These are phyloP conservation scores for Porpolomopsis calyptriformis DNA, from an alignment of 768 basidiomycete genomes.

Conservation along the genomic window DNA sequence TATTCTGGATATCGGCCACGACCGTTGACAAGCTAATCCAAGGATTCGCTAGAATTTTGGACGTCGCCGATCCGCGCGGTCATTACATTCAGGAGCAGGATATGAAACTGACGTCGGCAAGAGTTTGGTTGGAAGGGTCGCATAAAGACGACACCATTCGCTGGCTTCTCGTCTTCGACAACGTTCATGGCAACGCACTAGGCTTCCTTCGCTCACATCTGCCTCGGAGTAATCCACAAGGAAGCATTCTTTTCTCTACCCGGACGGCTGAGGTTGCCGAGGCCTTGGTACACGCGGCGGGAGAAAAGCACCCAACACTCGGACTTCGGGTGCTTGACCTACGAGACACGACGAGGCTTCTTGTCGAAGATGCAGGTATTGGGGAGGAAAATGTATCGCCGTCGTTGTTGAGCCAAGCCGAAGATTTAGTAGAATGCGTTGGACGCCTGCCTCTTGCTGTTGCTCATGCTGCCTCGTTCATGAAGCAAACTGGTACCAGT, in stretches of 20 bases:
- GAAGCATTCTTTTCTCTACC: not conserved
- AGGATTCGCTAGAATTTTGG: not conserved
- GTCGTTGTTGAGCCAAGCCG: too few species aligned
- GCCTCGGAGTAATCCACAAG: not conserved
- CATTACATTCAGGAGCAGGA: not conserved
- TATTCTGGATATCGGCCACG: not conserved
- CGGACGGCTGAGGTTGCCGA: not conserved
- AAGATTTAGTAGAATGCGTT: too few species aligned
- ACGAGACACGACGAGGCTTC: too few species aligned
- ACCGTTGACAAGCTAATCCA: not conserved
- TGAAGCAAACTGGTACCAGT: not conserved
- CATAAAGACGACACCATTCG: too few species aligned
- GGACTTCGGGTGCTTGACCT: not conserved
- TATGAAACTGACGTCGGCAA: not conserved
- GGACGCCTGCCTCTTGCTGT: too few species aligned
- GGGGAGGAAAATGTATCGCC: too few species aligned
- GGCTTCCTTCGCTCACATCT: not conserved
- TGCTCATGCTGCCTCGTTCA: too few species aligned
- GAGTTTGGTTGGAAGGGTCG: not conserved
- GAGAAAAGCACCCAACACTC: not conserved
- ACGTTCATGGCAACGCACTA: not conserved
- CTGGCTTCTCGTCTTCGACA: not conserved
- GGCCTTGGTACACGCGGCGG: not conserved
- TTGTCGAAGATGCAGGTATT: too few species aligned
- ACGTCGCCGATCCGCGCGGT: not conserved